Evolutionary conservation across 495 filamentous ascomycete genomes (phyloP).

Genomic region (Podospora conica): DNA sequence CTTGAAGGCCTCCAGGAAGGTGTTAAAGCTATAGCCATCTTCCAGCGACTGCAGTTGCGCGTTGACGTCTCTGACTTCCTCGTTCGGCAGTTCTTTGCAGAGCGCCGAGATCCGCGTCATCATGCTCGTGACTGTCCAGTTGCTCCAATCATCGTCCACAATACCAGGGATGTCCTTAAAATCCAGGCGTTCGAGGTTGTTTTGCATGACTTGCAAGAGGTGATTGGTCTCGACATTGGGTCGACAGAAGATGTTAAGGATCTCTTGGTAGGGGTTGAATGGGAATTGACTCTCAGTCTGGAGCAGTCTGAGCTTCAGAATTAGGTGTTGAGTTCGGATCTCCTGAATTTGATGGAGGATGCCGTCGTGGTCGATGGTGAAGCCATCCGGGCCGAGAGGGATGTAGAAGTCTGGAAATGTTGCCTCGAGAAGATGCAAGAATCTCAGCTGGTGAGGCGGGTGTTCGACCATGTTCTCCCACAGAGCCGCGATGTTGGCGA

Average conservation of each 20-base stretch:
- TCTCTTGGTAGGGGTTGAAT: conserved; percentile 7
- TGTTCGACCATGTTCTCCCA: neutral
- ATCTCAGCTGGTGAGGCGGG: neutral
- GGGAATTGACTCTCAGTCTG: neutral
- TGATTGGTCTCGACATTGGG: neutral
- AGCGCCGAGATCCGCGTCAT: conserved; percentile 7
- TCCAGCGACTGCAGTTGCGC: neutral
- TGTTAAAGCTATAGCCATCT: neutral
- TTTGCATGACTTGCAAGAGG: neutral
- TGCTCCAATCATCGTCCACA: neutral
- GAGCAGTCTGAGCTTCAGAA: conserved; percentile 9
- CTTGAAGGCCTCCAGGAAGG: neutral
- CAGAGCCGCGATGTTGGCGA: neutral
- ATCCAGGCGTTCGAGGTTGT: neutral
- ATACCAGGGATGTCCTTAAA: neutral
- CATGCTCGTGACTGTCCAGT: neutral
- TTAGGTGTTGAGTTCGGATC: conserved; percentile 24
- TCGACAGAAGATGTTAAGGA: conserved; percentile 17
- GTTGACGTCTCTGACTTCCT: neutral
- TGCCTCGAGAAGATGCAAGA: conserved; percentile 4
- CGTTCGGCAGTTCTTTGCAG: conserved; percentile 3
- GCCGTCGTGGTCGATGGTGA: neutral
- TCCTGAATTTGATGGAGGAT: conserved; percentile 14
- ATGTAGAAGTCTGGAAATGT: conserved; percentile 15
- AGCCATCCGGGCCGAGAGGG: neutral